phyloP scores from a whole-genome alignment of 192 early-diverging fungal genomes.

The Entrophospora sp. region DNA sequence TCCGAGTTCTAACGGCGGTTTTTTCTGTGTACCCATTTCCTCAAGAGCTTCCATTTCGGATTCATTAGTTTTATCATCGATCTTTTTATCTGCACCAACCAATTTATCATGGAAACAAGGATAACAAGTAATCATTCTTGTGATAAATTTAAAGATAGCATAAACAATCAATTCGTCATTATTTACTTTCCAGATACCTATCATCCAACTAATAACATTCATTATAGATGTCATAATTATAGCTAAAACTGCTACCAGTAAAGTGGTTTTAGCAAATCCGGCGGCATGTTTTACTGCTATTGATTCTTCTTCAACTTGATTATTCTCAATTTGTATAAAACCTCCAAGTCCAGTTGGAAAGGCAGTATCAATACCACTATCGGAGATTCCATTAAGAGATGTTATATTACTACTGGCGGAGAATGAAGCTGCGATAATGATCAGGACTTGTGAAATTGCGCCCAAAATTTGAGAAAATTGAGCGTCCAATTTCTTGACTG shows the following conservation, averaged over 20 bases:
- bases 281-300: background rate
- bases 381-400: background rate
- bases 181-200: background rate
- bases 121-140: background rate
- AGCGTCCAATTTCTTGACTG: background rate
- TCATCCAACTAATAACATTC: conserved; percentile 11
- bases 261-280: background rate
- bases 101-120: background rate
- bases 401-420: background rate
- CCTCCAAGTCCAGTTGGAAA: too few species aligned
- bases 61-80: too few species aligned
- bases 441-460: background rate
- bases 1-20: too few species aligned
- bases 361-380: background rate
- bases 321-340: too few species aligned
- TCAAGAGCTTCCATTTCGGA: too few species aligned
- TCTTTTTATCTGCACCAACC: too few species aligned
- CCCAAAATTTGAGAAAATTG: background rate
- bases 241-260: background rate
- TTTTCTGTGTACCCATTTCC: too few species aligned
- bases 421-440: background rate
- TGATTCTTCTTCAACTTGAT: background rate
- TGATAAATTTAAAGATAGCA: background rate
- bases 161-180: background rate
- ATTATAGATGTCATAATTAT: conserved; percentile 2